These are phyloP conservation scores for Clitopilus hobsonii DNA, from an alignment of 768 basidiomycete species.

Conservation along the genomic window DNA sequence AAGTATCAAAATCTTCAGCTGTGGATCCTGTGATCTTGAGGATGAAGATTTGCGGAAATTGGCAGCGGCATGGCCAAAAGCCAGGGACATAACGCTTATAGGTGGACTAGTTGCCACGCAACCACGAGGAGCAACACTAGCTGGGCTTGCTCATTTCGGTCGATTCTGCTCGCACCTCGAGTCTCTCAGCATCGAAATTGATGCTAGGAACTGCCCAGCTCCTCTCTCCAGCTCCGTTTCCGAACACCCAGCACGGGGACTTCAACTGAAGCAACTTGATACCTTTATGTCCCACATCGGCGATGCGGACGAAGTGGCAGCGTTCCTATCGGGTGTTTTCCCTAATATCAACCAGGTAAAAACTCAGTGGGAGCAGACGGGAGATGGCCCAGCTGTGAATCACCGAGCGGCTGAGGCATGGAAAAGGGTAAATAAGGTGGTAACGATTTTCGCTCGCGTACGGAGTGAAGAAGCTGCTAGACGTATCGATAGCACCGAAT, in stretches of 20 bases:
- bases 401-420: no score
- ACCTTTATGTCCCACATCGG: not conserved
- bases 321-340: not conserved
- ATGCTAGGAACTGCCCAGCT: not conserved
- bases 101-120: not conserved
- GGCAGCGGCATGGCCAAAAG: not conserved
- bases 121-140: not conserved
- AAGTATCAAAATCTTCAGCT: not conserved
- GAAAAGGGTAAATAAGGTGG: no score
- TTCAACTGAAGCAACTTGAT: not conserved
- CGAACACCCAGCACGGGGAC: not conserved
- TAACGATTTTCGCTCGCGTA: no score
- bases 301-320: not conserved
- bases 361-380: no score
- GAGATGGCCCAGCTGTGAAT: no score
- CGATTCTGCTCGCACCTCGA: not conserved
- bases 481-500: no score
- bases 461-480: no score
- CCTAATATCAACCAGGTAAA: not conserved
- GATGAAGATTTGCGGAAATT: not conserved
- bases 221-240: not conserved
- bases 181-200: not conserved
- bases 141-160: not conserved
- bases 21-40: not conserved
- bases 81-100: not conserved